Evolutionary conservation across 441 rosid genomes (phyloP).

Genomic region (Macaranga tanarius): DNA sequence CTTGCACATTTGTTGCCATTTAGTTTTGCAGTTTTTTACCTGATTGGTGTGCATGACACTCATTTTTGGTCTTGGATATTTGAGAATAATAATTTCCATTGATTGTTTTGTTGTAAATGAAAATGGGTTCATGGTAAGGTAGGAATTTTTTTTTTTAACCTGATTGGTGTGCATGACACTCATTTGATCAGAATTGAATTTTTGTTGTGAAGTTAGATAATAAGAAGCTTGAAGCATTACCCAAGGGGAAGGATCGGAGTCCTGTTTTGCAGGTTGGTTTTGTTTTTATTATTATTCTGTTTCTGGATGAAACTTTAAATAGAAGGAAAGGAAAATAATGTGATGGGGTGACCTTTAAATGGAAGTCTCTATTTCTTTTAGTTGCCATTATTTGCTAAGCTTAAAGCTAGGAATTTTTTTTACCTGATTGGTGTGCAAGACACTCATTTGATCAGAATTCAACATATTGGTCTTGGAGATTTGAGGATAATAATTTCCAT

Average conservation of each 20-base stretch:
- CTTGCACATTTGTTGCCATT: neutral
- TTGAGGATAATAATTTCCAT: no score
- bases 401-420: neutral
- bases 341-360: no score
- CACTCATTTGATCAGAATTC: neutral
- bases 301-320: neutral
- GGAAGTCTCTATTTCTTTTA: no score
- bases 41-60: neutral
- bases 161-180: no score
- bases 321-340: no score
- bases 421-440: neutral
- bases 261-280: conserved; percentile 77
- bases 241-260: conserved; percentile 58
- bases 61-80: neutral
- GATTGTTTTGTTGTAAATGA: neutral
- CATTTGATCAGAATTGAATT: no score
- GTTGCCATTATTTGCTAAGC: no score
- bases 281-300: neutral
- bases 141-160: no score
- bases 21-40: no score
- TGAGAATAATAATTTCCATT: no score
- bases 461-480: neutral
- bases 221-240: conserved; percentile 69
- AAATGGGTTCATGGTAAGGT: conserved; percentile 3
- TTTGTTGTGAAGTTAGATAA: conserved; percentile 67